Evolutionary conservation across 768 basidiomycete genomes (phyloP).

Genomic region (Brasilioporus rufonigricans): DNA sequence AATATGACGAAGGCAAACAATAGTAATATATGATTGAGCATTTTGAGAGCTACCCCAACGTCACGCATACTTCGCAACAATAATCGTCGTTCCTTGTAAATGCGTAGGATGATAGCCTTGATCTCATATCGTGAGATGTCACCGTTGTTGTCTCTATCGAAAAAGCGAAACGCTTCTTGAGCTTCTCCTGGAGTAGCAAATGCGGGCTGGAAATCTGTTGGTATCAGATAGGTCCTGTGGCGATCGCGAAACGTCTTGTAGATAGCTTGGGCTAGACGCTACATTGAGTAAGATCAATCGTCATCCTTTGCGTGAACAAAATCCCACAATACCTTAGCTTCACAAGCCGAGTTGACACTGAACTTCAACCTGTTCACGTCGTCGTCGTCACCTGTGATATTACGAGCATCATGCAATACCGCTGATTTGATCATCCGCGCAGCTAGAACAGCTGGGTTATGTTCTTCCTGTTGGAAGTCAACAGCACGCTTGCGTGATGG

Average conservation of each 20-base stretch:
- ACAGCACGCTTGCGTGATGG: conserved; percentile 27
- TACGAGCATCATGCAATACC: conserved; percentile 73
- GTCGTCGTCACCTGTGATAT: conserved; percentile 52
- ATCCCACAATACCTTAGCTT: conserved; percentile 55
- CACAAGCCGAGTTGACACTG: conserved; percentile 54
- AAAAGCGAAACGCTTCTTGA: conserved; percentile 67
- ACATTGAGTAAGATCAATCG: background rate
- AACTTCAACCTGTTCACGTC: conserved; percentile 44
- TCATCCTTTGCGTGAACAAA: background rate
- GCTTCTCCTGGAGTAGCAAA: conserved; percentile 58
- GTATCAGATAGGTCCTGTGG: conserved; percentile 55
- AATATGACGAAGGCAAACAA: conserved; percentile 61
- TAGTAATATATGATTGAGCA: conserved; percentile 62
- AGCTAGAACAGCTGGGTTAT: conserved; percentile 48
- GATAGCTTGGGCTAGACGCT: conserved; percentile 68
- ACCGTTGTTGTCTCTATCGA: conserved; percentile 75
- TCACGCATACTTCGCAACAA: conserved; percentile 76
- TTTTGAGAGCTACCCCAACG: conserved; percentile 62
- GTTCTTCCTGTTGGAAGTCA: conserved; percentile 32
- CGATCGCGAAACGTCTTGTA: conserved; percentile 59
- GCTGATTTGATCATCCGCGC: conserved; percentile 68
- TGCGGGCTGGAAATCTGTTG: conserved; percentile 70
- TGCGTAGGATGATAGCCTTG: conserved; percentile 61
- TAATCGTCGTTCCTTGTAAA: conserved; percentile 78
- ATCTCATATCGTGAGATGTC: conserved; percentile 76